Conservation (phyloP, 345 rosid species). For the Brassica rapa region DNA sequence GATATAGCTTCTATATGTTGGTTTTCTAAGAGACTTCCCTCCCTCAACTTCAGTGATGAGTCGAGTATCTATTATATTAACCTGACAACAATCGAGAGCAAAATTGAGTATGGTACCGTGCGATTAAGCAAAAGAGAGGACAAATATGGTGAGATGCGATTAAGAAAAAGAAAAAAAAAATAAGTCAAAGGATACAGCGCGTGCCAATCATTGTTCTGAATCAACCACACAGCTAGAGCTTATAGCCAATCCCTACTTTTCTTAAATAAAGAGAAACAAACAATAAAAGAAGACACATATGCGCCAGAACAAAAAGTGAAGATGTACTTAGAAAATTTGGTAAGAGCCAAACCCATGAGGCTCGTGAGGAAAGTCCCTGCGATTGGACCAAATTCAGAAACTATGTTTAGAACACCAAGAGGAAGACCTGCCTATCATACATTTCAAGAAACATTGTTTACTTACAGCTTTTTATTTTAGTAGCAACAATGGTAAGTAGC, state of each 20-base stretch:
- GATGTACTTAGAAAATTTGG: background rate
- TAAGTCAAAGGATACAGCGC: background rate
- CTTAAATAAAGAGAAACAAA: background rate
- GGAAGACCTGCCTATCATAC: constrained; percentile 81
- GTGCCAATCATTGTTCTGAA: background rate
- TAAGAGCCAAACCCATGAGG: constrained; percentile 55
- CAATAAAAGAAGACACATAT: background rate
- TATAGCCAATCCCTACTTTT: background rate
- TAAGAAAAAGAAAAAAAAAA: too few species aligned
- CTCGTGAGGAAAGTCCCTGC: constrained; percentile 83
- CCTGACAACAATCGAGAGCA: too few species aligned
- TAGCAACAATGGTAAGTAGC: background rate
- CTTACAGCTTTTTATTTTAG: background rate
- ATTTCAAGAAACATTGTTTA: constrained; percentile 16
- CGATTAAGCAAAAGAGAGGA: too few species aligned
- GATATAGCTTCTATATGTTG: too few species aligned
- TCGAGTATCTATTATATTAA: too few species aligned
- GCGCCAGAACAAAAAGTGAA: background rate
- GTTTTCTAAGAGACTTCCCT: background rate
- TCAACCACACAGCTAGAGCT: background rate
- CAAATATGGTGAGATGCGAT: too few species aligned
- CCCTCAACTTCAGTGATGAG: too few species aligned
- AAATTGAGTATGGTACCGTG: too few species aligned
- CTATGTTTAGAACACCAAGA: constrained; percentile 75
- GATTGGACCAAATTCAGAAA: constrained; percentile 79